Conservation (phyloP, 345 rosid genomes). For the Pistacia integerrima region DNA sequence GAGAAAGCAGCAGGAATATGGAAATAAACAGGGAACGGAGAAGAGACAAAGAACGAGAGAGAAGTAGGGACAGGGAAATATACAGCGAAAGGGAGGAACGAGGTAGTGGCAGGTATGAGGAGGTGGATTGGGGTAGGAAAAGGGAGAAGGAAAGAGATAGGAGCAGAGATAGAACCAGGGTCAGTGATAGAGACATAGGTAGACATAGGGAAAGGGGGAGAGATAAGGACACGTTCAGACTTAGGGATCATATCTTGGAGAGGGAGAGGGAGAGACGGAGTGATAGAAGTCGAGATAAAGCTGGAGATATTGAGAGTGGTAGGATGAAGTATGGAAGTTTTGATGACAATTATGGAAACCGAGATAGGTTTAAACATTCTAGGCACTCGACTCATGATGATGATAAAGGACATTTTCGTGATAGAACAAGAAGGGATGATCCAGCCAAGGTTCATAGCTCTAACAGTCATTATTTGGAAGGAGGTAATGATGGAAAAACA, state of each 20-base stretch:
- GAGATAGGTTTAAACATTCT: slow-evolving; percentile 36
- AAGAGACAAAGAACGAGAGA: slow-evolving; percentile 28
- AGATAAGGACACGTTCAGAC: slow-evolving; percentile 34
- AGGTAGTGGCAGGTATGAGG: slow-evolving; percentile 46
- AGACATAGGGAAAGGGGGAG: slow-evolving; percentile 48
- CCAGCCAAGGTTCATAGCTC: slow-evolving; percentile 30
- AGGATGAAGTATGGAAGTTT: slow-evolving; percentile 36
- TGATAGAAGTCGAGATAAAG: slow-evolving; percentile 49
- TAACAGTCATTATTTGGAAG: slow-evolving; percentile 38
- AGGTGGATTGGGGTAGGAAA: slow-evolving; percentile 37
- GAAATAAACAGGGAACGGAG: slow-evolving; percentile 26
- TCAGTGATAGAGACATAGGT: slow-evolving; percentile 36
- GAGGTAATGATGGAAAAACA: slow-evolving; percentile 28
- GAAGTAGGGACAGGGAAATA: slow-evolving; percentile 40
- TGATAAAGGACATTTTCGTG: slow-evolving; percentile 21
- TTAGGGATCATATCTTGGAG: slow-evolving; percentile 25
- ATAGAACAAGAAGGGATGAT: slow-evolving; percentile 34
- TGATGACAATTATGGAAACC: slow-evolving; percentile 28
- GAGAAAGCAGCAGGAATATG: slow-evolving; percentile 14
- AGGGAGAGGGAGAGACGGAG: slow-evolving; percentile 40
- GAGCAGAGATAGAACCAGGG: slow-evolving; percentile 47
- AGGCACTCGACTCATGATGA: slow-evolving; percentile 37
- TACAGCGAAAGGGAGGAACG: slow-evolving; percentile 40
- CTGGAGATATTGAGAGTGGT: slow-evolving; percentile 42
- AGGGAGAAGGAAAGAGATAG: slow-evolving; percentile 45